Evolutionary conservation across 2,329 filamentous ascomycete genomes (phyloP).

Genomic region (Verticillium alfalfae): DNA sequence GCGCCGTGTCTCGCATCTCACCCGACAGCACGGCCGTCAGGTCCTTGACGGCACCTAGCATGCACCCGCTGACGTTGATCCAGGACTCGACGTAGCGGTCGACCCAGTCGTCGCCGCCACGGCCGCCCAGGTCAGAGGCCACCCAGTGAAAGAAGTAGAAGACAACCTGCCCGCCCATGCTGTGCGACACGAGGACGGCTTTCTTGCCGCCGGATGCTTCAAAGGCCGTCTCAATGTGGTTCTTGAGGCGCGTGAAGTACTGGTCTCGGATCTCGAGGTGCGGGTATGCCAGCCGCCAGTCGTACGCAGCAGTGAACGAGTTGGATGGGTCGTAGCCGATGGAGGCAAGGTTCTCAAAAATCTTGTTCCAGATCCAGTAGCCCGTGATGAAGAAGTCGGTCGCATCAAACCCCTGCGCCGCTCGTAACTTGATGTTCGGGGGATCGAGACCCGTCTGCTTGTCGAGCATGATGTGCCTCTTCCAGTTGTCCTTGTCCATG

Average conservation of each 20-base stretch:
- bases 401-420: constrained; percentile 94
- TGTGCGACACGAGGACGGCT: constrained; percentile 83
- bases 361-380: constrained; percentile 99
- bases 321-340: constrained; percentile 90
- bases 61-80: constrained; percentile 98
- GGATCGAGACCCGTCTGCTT: constrained; percentile 87
- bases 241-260: constrained; percentile 88
- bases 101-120: constrained; percentile 83
- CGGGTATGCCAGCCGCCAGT: constrained; percentile 87
- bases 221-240: constrained; percentile 80
- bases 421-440: constrained; percentile 80
- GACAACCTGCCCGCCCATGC: constrained; percentile 94
- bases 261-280: constrained; percentile 89
- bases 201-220: constrained; percentile 66
- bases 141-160: constrained; percentile 79
- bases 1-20: constrained; percentile 97
- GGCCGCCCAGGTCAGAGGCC: constrained; percentile 69
- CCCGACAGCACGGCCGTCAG: constrained; percentile 86
- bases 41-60: constrained; percentile 91
- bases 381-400: constrained; percentile 89
- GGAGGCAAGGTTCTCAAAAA: constrained; percentile 91
- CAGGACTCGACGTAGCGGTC: constrained; percentile 85
- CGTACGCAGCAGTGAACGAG: constrained; percentile 67
- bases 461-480: constrained; percentile 94
- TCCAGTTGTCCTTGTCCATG: constrained; percentile 90